Conservation (phyloP, 2,329 filamentous ascomycete species). For the Colletotrichum liriopes region DNA sequence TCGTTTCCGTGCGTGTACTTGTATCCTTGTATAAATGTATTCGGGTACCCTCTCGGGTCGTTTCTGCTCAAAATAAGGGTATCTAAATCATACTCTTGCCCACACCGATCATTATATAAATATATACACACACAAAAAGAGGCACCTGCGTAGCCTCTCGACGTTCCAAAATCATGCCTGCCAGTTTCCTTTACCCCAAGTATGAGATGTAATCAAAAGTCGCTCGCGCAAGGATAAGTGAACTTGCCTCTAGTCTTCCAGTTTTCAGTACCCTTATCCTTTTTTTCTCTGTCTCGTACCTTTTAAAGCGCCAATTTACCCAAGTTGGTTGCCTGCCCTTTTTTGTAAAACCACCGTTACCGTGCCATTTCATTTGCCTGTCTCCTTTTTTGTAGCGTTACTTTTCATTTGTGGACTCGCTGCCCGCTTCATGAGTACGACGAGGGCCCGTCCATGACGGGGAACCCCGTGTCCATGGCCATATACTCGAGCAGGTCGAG, state of each 20-base stretch:
- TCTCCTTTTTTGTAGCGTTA: background rate
- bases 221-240: background rate
- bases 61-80: background rate
- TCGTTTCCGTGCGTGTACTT: background rate
- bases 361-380: background rate
- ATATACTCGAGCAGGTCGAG: constrained; percentile 79
- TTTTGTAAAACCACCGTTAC: background rate
- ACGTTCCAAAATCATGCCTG: background rate
- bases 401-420: background rate
- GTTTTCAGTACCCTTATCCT: background rate
- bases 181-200: background rate
- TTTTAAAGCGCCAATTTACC: background rate
- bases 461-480: constrained; percentile 70
- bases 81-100: constrained; percentile 22
- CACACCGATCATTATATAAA: constrained; percentile 4
- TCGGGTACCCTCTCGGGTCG: background rate
- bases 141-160: background rate
- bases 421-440: constrained; percentile 38
- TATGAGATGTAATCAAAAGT: background rate
- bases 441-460: constrained; percentile 46
- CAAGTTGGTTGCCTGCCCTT: background rate
- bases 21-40: background rate
- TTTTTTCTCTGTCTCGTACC: background rate
- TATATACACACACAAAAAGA: background rate
- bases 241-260: background rate